Percentiles rank a stretch among this genome's conserved stretches.
Conservation (phyloP, 257 asterid species). For the Nicotiana undulata region DNA sequence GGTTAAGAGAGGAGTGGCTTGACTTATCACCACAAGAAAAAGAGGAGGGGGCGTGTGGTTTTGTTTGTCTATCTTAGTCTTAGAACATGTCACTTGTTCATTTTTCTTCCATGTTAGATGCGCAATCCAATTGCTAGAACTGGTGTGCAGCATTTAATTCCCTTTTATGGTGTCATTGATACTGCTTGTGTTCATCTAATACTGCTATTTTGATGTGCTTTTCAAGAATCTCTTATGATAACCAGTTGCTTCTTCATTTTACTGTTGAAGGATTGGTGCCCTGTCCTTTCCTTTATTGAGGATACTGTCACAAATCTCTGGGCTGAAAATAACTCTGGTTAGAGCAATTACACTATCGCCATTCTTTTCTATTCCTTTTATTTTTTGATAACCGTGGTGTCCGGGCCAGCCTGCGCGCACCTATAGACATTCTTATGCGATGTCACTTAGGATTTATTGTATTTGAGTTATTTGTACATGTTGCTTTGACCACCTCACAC, state of each 20-base stretch:
- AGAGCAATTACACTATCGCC: slow-evolving; percentile 12
- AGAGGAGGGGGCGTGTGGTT: not conserved
- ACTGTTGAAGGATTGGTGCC: slow-evolving; percentile 65
- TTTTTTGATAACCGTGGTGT: too few species aligned
- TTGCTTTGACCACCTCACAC: not conserved
- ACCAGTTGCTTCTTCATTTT: slow-evolving; percentile 12
- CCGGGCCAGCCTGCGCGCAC: too few species aligned
- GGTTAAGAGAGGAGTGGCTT: not conserved
- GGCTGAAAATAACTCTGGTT: slow-evolving; percentile 58
- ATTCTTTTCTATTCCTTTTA: not conserved
- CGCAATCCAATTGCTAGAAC: not conserved
- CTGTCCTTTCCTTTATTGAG: slow-evolving; percentile 57
- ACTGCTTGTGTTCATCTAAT: not conserved
- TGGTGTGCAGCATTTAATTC: not conserved
- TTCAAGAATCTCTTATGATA: not conserved
- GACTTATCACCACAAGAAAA: not conserved
- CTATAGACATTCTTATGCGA: slow-evolving; percentile 1
- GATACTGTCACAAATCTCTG: slow-evolving; percentile 48
- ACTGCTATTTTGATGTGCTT: not conserved
- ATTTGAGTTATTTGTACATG: slow-evolving; percentile 1
- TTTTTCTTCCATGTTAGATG: slow-evolving; percentile 1
- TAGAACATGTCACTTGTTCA: not conserved
- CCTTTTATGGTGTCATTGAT: not conserved
- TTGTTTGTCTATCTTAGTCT: not conserved
- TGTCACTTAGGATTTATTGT: not conserved